Evolutionary conservation across 106 monocot species (phyloP).

Genomic region (Agapanthus africanus): DNA sequence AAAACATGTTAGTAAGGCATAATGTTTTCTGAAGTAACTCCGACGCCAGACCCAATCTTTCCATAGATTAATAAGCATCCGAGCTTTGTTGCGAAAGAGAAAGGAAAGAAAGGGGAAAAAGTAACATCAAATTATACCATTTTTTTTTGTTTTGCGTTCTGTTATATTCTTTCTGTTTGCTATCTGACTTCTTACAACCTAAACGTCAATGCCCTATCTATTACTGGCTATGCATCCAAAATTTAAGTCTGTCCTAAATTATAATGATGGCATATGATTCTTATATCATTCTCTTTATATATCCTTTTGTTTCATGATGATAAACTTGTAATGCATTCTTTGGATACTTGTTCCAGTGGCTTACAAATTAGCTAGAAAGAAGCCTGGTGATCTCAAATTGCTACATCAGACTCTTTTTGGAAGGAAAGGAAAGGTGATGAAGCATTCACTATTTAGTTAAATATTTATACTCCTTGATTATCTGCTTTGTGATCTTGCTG

Average conservation of each 20-base stretch:
- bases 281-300: background rate
- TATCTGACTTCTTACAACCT: too few species aligned
- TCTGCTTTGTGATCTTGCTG: background rate
- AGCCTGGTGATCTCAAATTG: constrained; percentile 71
- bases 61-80: background rate
- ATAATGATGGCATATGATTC: background rate
- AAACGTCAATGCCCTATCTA: too few species aligned
- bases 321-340: constrained; percentile 9
- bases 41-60: background rate
- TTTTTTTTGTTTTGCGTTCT: too few species aligned
- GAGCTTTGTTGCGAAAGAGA: background rate
- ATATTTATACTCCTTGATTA: background rate
- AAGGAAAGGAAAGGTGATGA: constrained; percentile 79
- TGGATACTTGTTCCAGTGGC: constrained; percentile 55
- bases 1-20: background rate
- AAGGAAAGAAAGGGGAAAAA: constrained; percentile 9
- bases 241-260: background rate
- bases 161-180: too few species aligned
- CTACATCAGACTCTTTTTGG: constrained; percentile 88
- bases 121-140: too few species aligned
- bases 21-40: too few species aligned
- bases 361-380: constrained; percentile 69
- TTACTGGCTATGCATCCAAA: background rate
- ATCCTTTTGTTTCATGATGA: background rate
- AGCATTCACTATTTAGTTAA: background rate